Base-by-base conservation (phyloP, 495 filamentous ascomycete species). In the Thermothielavioides terrestris region DNA sequence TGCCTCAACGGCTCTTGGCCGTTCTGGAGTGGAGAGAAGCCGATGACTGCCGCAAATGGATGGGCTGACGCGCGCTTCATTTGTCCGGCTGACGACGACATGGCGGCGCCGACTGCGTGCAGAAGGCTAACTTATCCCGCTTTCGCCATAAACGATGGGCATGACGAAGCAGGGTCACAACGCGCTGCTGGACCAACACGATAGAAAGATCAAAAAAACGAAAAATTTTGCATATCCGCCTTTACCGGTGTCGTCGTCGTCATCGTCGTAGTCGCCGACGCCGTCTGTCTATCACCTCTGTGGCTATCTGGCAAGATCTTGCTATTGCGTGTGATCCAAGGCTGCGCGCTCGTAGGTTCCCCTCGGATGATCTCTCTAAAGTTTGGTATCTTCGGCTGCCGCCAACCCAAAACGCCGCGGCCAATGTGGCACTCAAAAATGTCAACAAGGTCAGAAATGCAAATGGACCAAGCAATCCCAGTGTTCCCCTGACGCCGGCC, bases 401-500 rank as follows among this genome's bases (percentile, higher is more conserved):
- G 37, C 35, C 45, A 34, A 34, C 44, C 43, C 36, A 50, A 53
- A 55, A 55, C 49, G 54, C 48, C 49, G 22, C 28, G 54, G 44
- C 49, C 27, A n/a, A 49, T 51, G 54, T 17, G 22, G 43, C 49
- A 31, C 2, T 38, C 28, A 15, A 39, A 47, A 35, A 38, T 21
- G 23, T 37, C 20, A 26, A n/a, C n/a, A n/a, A n/a, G n/a, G n/a
- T n/a, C n/a, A n/a, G n/a, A 46, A 53, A 52, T 52, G 47, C 47
- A 49, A 40, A 31, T 22, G 25, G 22, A 10, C 25, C 23, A 31
- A 26, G 36, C 49, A 40, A 46, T 36, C 35, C 38, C 27, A 5
- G 30, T 15, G 42, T 36, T 61, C 25, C 46, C 55, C 31, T 27
- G 48, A 54, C 54, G 57, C 57, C 57, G 32, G 47, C 40, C 18